Conservation (phyloP, 163 green algal species). For the Chloromonas sp. region DNA sequence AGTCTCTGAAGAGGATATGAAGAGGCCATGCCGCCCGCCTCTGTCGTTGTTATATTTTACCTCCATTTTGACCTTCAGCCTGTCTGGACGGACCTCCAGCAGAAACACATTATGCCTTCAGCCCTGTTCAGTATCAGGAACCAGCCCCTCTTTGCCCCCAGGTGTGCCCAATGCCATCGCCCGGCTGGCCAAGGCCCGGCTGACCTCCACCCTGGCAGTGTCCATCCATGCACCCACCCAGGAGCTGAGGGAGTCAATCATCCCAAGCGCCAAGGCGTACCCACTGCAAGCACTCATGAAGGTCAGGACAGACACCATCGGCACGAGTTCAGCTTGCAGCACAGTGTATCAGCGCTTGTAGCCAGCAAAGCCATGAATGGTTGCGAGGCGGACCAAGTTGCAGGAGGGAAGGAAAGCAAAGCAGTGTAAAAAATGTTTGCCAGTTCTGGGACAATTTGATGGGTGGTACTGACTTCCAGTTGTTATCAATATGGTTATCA, state of each 20-base stretch:
- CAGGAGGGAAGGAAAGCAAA: not conserved
- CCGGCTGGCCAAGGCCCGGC: conserved; percentile 54
- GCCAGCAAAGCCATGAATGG: not conserved
- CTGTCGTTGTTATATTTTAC: too few relatives aligned
- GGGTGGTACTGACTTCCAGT: too few relatives aligned
- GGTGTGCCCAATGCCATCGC: conserved; percentile 82
- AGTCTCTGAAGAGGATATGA: too few relatives aligned
- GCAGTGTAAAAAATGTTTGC: not conserved
- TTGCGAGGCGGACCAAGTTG: not conserved
- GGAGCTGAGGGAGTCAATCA: conserved; percentile 58
- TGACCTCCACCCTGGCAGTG: conserved; percentile 89
- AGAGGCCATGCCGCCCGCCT: too few relatives aligned
- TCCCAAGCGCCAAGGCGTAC: conserved; percentile 82
- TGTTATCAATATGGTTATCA: too few relatives aligned
- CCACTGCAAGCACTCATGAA: conserved; percentile 78
- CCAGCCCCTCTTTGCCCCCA: not conserved
- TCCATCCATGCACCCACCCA: conserved; percentile 93
- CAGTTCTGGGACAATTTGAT: not conserved
- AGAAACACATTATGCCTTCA: too few relatives aligned
- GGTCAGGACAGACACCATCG: conserved; percentile 4
- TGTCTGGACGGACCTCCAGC: too few relatives aligned
- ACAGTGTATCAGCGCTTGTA: not conserved
- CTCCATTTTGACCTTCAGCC: too few relatives aligned
- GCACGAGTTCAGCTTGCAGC: not conserved
- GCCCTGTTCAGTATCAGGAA: too few relatives aligned